phyloP scores from a whole-genome alignment of 345 rosid genomes.

The Odontarrhena argentea region DNA sequence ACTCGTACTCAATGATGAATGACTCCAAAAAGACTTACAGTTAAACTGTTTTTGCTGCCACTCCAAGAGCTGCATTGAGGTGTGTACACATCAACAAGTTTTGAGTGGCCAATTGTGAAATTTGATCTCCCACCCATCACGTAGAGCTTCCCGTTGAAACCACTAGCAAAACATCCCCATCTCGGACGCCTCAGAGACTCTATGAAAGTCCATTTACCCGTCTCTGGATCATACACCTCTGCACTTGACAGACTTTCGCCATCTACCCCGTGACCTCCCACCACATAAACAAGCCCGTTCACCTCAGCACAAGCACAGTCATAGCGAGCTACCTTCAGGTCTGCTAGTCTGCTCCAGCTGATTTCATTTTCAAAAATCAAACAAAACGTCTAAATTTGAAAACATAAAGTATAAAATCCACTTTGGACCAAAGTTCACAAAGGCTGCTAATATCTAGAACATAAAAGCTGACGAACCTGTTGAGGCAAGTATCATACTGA shows the following conservation, averaged over 20 bases:
- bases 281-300: slow-evolving; percentile 77
- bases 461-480: slow-evolving; percentile 58
- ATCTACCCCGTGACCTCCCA: slow-evolving; percentile 76
- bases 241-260: slow-evolving; percentile 73
- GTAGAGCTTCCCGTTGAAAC: slow-evolving; percentile 78
- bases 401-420: not conserved
- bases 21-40: slow-evolving; percentile 34
- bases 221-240: slow-evolving; percentile 75
- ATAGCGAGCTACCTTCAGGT: slow-evolving; percentile 73
- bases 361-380: slow-evolving; percentile 28
- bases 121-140: slow-evolving; percentile 95
- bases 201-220: slow-evolving; percentile 58
- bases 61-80: slow-evolving; percentile 67
- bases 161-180: slow-evolving; percentile 82
- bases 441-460: slow-evolving; percentile 4
- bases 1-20: slow-evolving; percentile 13
- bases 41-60: slow-evolving; percentile 84
- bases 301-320: slow-evolving; percentile 93
- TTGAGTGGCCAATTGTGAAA: slow-evolving; percentile 89
- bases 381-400: not conserved
- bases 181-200: slow-evolving; percentile 83
- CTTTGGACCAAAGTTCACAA: slow-evolving; percentile 3
- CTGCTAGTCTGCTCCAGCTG: slow-evolving; percentile 84
- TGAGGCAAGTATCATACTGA: slow-evolving; percentile 78
- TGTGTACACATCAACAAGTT: slow-evolving; percentile 70